Conservation (phyloP, 2,329 filamentous ascomycete species). For the Fusarium palustre region DNA sequence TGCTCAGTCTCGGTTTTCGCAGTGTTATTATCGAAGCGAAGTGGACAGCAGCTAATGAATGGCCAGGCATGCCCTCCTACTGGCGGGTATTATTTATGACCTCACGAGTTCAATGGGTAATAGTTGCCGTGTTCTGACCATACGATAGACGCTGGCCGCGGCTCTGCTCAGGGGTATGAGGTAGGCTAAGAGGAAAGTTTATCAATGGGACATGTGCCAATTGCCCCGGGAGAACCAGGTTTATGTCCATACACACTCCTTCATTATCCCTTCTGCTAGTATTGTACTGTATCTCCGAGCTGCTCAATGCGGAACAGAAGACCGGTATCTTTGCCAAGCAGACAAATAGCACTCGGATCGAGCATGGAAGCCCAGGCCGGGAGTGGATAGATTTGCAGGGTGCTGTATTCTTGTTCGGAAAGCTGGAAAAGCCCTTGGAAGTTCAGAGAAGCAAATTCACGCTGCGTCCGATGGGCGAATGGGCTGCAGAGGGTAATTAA, state of each 20-base stretch:
- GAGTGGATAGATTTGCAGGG: constrained; percentile 20
- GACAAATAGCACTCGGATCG: constrained; percentile 12
- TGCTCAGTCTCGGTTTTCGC: not conserved
- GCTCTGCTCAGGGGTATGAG: constrained; percentile 41
- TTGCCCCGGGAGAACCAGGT: not conserved
- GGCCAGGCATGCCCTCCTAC: constrained; percentile 1
- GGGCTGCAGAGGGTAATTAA: constrained; percentile 44
- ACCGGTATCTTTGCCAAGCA: not conserved
- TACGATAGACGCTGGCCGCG: constrained; percentile 29
- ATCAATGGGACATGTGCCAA: constrained; percentile 9
- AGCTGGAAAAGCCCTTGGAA: not conserved
- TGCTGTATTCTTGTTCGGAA: not conserved
- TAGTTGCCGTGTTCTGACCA: constrained; percentile 33
- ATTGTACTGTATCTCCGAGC: constrained; percentile 2
- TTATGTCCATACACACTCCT: not conserved
- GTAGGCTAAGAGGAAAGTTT: constrained; percentile 9
- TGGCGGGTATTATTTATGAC: constrained; percentile 15
- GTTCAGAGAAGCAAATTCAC: constrained; percentile 18
- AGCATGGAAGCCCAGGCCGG: not conserved
- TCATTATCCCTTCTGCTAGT: not conserved
- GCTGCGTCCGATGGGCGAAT: constrained; percentile 7
- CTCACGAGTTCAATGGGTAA: not conserved
- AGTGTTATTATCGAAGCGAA: not conserved
- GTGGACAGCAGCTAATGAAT: not conserved
- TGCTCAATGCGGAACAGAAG: constrained; percentile 23